Conservation (phyloP, 257 asterid genomes). For the Ballota nigra region DNA sequence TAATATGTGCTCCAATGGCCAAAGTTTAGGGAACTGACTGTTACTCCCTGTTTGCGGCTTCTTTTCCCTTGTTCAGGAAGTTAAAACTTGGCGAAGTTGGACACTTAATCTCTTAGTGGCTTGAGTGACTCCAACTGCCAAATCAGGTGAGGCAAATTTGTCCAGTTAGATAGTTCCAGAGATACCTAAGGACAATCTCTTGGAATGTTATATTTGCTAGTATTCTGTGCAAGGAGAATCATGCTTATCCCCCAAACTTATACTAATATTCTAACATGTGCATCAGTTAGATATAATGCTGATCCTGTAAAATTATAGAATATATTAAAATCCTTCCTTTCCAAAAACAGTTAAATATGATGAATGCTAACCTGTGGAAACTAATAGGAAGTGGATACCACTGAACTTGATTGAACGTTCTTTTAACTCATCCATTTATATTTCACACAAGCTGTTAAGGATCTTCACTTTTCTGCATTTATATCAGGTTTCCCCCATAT, state of each 20-base stretch:
- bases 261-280: neutral
- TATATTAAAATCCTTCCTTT: conserved; percentile 11
- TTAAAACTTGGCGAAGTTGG: conserved; percentile 55
- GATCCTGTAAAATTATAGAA: conserved; percentile 1
- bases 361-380: conserved; percentile 12
- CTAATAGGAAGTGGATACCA: conserved; percentile 9
- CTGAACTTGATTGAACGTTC: neutral
- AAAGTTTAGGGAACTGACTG: conserved; percentile 39
- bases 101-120: conserved; percentile 60
- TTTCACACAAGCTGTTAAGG: neutral
- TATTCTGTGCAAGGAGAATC: conserved; percentile 13
- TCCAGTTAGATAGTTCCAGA: conserved; percentile 25
- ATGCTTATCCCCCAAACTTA: neutral
- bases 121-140: conserved; percentile 69
- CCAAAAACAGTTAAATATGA: conserved; percentile 6
- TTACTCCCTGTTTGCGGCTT: conserved; percentile 39
- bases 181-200: conserved; percentile 15
- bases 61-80: conserved; percentile 56
- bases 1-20: conserved; percentile 27
- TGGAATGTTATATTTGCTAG: conserved; percentile 4
- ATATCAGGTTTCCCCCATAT: conserved; percentile 10
- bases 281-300: neutral
- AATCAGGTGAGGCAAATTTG: conserved; percentile 53
- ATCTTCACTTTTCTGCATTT: conserved; percentile 11
- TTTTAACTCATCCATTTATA: neutral